Base-by-base conservation (phyloP, 768 basidiomycete species). In the Agaricus subrufescens region DNA sequence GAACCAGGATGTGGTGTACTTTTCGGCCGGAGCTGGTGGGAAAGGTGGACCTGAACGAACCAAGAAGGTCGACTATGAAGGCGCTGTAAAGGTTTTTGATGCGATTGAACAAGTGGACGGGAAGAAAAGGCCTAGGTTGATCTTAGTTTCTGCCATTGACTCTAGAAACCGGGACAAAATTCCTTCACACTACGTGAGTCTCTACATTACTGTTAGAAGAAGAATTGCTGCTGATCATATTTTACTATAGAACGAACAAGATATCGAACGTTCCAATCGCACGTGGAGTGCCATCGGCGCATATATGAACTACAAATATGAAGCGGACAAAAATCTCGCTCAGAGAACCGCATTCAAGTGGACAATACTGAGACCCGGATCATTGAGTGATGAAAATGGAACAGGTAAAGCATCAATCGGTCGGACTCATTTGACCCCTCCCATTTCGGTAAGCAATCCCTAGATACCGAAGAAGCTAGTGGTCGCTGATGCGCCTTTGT, bases 351-450 rank as follows among this genome's bases (percentile, higher is more conserved):
- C 76, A 0, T 85, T 89, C 71, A 76, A 81, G 51, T 88, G 81
- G 82, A 82, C 82, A 2, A 84, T 88, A 38, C 67, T 89, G 31
- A 81, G 86, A 8, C 86, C 87, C n/a, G 82, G 82, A n/a, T 69
- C 69, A 6, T 61, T 89, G n/a, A 74, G 67, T 0, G 73, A 84
- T 49, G 71, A 74, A 2, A 71, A 78, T 0, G 81, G 82, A 0
- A 76, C 73, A 2, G 83, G 82, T 1, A 79, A 70, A 34, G 80
- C 75, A 0, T 62, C 69, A 34, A 69, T 87, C 45, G 87, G 87
- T 2, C 69, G 70, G 57, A 83, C 83, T 0, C 80, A 80, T 60
- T 43, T 85, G n/a, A 70, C 62, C 0, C 65, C 62, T n/a, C 64
- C 66, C 0, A 76, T 86, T 58, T 74, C 79, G 0, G 86, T 85